Base-by-base conservation (phyloP, 2,329 filamentous ascomycete species). In the Calonectria leucothoes region DNA sequence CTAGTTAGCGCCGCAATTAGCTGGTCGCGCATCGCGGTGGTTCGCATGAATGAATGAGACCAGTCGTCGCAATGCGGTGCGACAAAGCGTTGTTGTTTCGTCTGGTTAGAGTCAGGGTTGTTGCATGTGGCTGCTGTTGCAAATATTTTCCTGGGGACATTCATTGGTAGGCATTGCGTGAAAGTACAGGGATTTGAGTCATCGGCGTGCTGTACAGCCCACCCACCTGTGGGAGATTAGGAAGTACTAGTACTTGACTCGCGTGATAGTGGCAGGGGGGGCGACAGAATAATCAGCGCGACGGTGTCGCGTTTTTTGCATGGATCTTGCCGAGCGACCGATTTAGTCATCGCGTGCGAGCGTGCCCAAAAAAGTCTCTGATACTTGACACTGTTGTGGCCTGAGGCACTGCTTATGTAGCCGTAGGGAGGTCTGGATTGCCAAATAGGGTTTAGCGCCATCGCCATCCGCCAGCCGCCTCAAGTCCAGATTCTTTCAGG, bases 401-500 rank as follows among this genome's bases (percentile, higher is more conserved):
- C 79, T 81, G 75, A 81, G 79, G 79, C 79, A 78, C 42, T 59
- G 69, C 29, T n/a, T 14, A 45, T 49, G 55, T 37, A 79, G 73
- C 70, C 76, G 11, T 35, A 78, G 64, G 63, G 61, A 70, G 66
- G 51, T 39, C 64, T 35, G 35, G 17, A 27, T n/a, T 20, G 7
- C 55, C 76, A 5, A 77, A 80, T 76, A 0, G 1, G 74, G 77
- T 8, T 75, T 81, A 81, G 79, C 64, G 67, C 39, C 25, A 39
- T 75, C 68, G 66, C 35, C 73, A 66, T 76, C 80, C 80, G 83
- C 82, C 82, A 83, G 82, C 84, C 82, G 82, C 82, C 82, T 84
- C 81, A 83, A 84, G 81, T 83, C 83, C 82, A 86, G 85, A 85
- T 84, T 85, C 85, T 87, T 86, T 85, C 84, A 81, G 79, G 82